Percentiles rank a stretch among this genome's conserved stretches.
Evolutionary conservation across 305 asterid genomes (phyloP).

Genomic region (Fraxinus ornus): DNA sequence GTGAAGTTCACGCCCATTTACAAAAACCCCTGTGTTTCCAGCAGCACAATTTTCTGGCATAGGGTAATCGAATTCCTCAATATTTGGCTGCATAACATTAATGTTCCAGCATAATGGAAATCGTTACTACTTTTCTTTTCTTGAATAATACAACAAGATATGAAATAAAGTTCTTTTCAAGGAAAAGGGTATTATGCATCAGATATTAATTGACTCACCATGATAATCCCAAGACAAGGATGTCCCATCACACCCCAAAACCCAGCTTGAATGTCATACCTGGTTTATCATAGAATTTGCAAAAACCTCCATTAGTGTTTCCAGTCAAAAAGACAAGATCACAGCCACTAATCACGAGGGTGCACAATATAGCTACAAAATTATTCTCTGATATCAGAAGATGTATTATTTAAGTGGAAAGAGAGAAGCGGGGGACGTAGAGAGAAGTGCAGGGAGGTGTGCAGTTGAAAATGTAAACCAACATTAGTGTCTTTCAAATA

Average conservation of each 20-base stretch:
- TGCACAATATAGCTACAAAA: neutral
- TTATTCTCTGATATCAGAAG: neutral
- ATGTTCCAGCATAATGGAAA: neutral
- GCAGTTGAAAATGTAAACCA: neutral
- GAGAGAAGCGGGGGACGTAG: slow-evolving; percentile 7
- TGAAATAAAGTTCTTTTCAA: neutral
- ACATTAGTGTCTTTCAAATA: neutral
- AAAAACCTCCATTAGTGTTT: slow-evolving; percentile 25
- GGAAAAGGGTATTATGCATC: slow-evolving; percentile 8
- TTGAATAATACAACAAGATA: neutral
- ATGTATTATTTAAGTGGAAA: neutral
- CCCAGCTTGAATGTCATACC: slow-evolving; percentile 86
- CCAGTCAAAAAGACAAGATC: slow-evolving; percentile 6
- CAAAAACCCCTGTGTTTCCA: slow-evolving; percentile 68
- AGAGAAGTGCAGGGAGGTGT: neutral
- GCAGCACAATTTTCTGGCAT: slow-evolving; percentile 71
- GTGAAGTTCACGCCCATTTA: slow-evolving; percentile 89
- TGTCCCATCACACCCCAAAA: slow-evolving; percentile 97
- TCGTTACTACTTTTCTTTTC: slow-evolving; percentile 8
- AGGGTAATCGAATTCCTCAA: slow-evolving; percentile 74
- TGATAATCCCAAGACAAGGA: slow-evolving; percentile 76
- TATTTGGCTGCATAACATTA: slow-evolving; percentile 65
- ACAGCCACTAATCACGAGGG: neutral
- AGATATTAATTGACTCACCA: slow-evolving; percentile 51
- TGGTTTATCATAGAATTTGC: slow-evolving; percentile 25